Evolutionary conservation across 1,284 basidiomycete genomes (phyloP), one percentile per base, ranked within the genome.

Genomic region (Cryptococcus sp.): DNA sequence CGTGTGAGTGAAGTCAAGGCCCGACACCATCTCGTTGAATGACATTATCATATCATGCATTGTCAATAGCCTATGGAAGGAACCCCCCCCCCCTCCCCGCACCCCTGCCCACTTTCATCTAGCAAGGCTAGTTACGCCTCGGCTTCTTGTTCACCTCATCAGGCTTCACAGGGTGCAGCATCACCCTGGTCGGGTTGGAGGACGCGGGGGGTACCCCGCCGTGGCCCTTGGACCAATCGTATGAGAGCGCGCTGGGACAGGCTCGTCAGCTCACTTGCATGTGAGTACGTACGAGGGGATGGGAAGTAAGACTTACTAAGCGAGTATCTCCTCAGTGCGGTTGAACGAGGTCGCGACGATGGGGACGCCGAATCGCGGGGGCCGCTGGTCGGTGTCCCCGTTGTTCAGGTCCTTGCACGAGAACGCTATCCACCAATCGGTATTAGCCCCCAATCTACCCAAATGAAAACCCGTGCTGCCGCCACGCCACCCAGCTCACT

Each of bases 181-280:
- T 90, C 63, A 95, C 79, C 73, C 91, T 91, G 76, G 91, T 93
- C 16, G 85, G 83, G 68, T 87, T 85, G 21, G 60, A 37, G 11
- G 56, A 49, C 15, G 84, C 83, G 5, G 88, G 85, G 4, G 87
- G 87, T 81, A 89, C 91, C 18, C 91, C 91, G 11, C 84, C 84
- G 75, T 93, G 88, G 3, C 92, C 92, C 86, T 94, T 67, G 80
- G 77, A 87, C 91, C 91, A 93, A 72, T 94, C 91, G 68, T 93
- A 93, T 4, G 89, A 89, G 20, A 92, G 75, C 0, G 89, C 86
- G 65, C 72, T 75, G 42, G n/a, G 38, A 37, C 13, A 21, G 35
- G 57, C 20, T 40, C 36, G 24, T 45, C 8, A 46, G 46, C 46
- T 4, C 46, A 11, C 36, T 8, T 23, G 9, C 44, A 45, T 45